Evolutionary conservation across 2,329 filamentous ascomycete species (phyloP).

Genomic region (Endoconidiophora polonica): DNA sequence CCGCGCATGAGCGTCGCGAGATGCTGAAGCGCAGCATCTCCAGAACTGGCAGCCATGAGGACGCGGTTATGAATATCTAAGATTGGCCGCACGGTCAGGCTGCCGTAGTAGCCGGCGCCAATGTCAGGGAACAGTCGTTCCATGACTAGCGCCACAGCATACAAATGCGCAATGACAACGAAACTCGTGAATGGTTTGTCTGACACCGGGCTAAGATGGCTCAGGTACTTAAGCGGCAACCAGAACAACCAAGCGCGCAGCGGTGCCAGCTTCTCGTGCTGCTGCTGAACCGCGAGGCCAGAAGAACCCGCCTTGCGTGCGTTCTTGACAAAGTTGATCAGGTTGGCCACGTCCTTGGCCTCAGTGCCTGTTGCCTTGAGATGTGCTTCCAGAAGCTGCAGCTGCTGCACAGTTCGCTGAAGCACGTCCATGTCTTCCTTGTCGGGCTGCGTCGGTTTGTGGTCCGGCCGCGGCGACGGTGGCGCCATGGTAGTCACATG

Average conservation of each 20-base stretch:
- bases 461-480: conserved; percentile 42
- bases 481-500: conserved; percentile 34
- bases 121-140: conserved; percentile 87
- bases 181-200: conserved; percentile 45
- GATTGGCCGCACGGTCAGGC: conserved; percentile 61
- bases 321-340: conserved; percentile 56
- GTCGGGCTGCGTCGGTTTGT: conserved; percentile 43
- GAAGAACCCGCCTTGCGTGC: conserved; percentile 50
- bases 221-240: conserved; percentile 72
- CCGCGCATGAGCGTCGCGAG: conserved; percentile 5
- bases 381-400: conserved; percentile 51
- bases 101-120: conserved; percentile 74
- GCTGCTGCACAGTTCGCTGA: conserved; percentile 47
- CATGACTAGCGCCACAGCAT: conserved; percentile 71
- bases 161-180: conserved; percentile 77
- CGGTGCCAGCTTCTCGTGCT: conserved; percentile 78
- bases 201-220: conserved; percentile 45
- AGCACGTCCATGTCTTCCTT: conserved; percentile 57
- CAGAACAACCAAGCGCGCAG: conserved; percentile 90
- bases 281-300: conserved; percentile 43
- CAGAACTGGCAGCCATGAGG: conserved; percentile 20
- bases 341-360: conserved; percentile 48
- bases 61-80: conserved; percentile 73
- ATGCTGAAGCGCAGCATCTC: not conserved
- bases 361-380: conserved; percentile 55